Evolutionary conservation across 2,329 filamentous ascomycete genomes (phyloP), one percentile per base, ranked within the genome.

Genomic region (Didymella sp.): DNA sequence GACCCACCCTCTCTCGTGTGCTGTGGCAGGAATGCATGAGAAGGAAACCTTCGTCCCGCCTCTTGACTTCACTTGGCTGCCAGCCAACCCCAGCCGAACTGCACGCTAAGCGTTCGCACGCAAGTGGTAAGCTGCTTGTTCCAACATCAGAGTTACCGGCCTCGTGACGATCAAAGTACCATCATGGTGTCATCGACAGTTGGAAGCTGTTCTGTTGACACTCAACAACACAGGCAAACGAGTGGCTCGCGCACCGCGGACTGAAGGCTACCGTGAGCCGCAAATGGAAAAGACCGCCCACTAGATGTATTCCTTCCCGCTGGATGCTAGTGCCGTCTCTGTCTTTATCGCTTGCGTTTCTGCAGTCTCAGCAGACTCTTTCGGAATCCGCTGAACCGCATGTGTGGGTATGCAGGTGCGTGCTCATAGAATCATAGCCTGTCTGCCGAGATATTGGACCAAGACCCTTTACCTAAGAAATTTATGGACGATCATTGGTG

Each of bases 31-130:
- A 46, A 35, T 40, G 53, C 31, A 43, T 47, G 43, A 51, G 44
- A 47, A 59, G 43, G 38, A 24, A 17, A 17, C 21, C 22, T 42
- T n/a, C n/a, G 43, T 60, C 59, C 59, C 62, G 48, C 63, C 61
- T 68, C 60, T 62, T 65, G 48, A 59, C 51, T 64, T 61, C 40
- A 35, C 60, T 61, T 68, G 58, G 62, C 56, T 56, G 41, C 56
- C 35, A 56, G 44, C 51, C 50, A 56, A 27, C 30, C 42, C 44
- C 33, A 41, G 50, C 45, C 25, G 43, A 44, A 33, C 43, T 49
- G 43, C 33, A 48, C 38, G 43, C 38, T 43, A 57, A 51, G 48
- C 48, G 44, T 45, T 57, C 43, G 31, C 17, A 43, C 24, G 45
- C 25, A 17, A 40, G n/a, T 38, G 24, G 30, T 3, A 22, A 24